Evolutionary conservation across 2,329 filamentous ascomycete species (phyloP).

Genomic region (Rutstroemia sp.): DNA sequence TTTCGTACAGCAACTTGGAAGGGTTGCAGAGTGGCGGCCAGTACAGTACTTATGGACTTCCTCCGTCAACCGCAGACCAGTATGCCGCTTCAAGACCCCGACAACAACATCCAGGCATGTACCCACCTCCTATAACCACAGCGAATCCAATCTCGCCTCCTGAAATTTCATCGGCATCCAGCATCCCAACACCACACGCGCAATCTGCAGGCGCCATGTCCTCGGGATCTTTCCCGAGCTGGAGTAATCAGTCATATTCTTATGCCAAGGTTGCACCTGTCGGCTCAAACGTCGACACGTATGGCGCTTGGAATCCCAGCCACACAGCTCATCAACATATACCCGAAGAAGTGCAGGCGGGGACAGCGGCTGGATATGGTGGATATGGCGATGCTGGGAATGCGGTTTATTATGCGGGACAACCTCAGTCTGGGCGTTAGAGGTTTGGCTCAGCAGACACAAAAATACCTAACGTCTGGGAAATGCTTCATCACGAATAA

Average conservation of each 20-base stretch:
- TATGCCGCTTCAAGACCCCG: slow-evolving; percentile 2
- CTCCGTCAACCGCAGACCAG: slow-evolving; percentile 5
- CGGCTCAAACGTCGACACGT: slow-evolving; percentile 18
- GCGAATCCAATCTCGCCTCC: slow-evolving; percentile 14
- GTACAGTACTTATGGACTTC: slow-evolving; percentile 20
- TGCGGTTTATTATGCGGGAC: slow-evolving; percentile 23
- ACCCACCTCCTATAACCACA: slow-evolving; percentile 23
- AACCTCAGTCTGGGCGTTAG: slow-evolving; percentile 16
- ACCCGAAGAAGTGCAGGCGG: slow-evolving; percentile 9
- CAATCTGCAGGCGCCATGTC: slow-evolving; percentile 13
- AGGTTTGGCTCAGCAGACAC: background rate
- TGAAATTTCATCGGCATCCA: slow-evolving; percentile 18
- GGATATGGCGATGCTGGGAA: slow-evolving; percentile 20
- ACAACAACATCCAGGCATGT: slow-evolving; percentile 16
- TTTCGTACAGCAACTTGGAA: slow-evolving; percentile 29
- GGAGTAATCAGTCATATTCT: slow-evolving; percentile 19
- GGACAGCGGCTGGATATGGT: slow-evolving; percentile 15
- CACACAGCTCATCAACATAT: slow-evolving; percentile 17
- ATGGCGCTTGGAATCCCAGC: slow-evolving; percentile 20
- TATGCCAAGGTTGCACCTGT: slow-evolving; percentile 22
- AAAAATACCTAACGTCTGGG: background rate
- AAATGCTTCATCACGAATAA: background rate
- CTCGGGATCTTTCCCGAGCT: slow-evolving; percentile 20
- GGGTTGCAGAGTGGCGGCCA: slow-evolving; percentile 24
- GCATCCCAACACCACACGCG: slow-evolving; percentile 18